phyloP scores from a whole-genome alignment of 257 asterid genomes.

The Datura wrightii region DNA sequence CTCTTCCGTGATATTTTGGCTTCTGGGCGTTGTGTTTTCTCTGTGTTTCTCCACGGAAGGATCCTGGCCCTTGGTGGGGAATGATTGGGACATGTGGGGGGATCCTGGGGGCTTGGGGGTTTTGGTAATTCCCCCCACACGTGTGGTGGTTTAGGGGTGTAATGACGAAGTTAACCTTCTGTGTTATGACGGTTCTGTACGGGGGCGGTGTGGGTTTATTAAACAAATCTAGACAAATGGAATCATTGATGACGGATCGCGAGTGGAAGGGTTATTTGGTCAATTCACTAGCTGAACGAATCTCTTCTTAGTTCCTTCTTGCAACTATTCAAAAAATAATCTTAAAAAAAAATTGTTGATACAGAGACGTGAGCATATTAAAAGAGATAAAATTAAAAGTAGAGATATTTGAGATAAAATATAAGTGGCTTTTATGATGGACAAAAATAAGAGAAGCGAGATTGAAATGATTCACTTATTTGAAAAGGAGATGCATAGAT shows the following conservation, averaged over 20 bases:
- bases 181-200: constrained; percentile 52
- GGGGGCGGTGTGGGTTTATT: constrained; percentile 55
- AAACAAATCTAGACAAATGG: constrained; percentile 45
- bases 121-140: constrained; percentile 35
- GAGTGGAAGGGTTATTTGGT: constrained; percentile 41
- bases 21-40: constrained; percentile 67
- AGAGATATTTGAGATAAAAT: no score
- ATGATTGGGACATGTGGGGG: constrained; percentile 49
- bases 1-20: constrained; percentile 18
- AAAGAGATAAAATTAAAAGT: no score
- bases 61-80: constrained; percentile 46
- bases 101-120: constrained; percentile 29
- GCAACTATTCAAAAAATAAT: not conserved
- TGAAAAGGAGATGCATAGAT: no score
- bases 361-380: no score
- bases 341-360: no score
- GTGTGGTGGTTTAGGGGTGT: constrained; percentile 29
- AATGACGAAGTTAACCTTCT: constrained; percentile 64
- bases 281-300: constrained; percentile 25
- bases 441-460: no score
- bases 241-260: constrained; percentile 42
- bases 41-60: constrained; percentile 62
- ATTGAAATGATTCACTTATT: no score
- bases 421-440: no score
- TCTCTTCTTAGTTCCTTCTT: not conserved